Evolutionary conservation across 306 rosid genomes (phyloP).

Genomic region (Adenanthera pavonina): DNA sequence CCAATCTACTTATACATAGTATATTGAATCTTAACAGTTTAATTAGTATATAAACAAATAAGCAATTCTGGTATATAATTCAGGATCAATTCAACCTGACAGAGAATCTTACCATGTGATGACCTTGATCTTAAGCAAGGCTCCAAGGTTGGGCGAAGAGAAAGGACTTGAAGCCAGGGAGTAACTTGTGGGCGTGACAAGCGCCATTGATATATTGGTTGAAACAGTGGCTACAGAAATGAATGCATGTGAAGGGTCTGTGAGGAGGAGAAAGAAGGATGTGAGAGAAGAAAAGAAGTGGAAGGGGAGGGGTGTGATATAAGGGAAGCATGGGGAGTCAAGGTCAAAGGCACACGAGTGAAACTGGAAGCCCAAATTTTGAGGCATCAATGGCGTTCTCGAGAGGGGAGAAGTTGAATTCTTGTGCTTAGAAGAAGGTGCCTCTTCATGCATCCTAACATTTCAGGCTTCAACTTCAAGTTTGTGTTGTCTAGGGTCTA

Average conservation of each 20-base stretch:
- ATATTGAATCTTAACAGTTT: neutral
- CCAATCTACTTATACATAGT: neutral
- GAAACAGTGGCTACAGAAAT: slow-evolving; percentile 39
- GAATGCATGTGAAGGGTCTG: neutral
- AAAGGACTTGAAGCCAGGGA: slow-evolving; percentile 72
- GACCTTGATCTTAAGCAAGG: slow-evolving; percentile 83
- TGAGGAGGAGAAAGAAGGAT: neutral
- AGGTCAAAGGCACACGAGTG: slow-evolving; percentile 76
- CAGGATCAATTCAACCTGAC: neutral
- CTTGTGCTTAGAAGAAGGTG: slow-evolving; percentile 54
- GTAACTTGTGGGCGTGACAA: slow-evolving; percentile 56
- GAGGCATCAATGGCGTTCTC: slow-evolving; percentile 79
- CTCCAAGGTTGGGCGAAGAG: slow-evolving; percentile 80
- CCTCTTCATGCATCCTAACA: slow-evolving; percentile 46
- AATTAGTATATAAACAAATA: neutral
- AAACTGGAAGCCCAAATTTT: slow-evolving; percentile 62
- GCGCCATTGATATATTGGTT: slow-evolving; percentile 54
- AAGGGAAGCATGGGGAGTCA: slow-evolving; percentile 27
- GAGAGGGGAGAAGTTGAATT: slow-evolving; percentile 66
- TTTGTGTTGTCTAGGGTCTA: slow-evolving; percentile 15
- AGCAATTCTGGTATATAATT: neutral
- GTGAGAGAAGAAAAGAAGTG: neutral
- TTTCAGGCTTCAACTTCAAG: slow-evolving; percentile 51
- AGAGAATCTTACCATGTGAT: slow-evolving; percentile 69
- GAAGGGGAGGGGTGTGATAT: neutral